Evolutionary conservation across 345 rosid species (phyloP), one percentile per base, ranked within the genome.

Genomic region (Eucalyptus decipiens): DNA sequence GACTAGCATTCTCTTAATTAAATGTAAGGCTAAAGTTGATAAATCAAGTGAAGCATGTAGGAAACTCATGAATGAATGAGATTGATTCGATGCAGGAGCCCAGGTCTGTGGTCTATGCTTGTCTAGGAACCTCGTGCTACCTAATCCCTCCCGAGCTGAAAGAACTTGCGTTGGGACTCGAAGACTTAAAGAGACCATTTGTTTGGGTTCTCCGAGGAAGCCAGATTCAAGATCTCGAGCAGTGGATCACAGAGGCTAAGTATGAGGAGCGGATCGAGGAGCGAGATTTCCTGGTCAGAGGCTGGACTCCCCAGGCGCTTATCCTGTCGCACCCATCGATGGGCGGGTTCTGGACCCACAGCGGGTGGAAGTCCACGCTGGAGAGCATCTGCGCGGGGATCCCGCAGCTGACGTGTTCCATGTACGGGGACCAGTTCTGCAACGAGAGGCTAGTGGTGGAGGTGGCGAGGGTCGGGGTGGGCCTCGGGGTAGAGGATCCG

Each of bases 281-380:
- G 8, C 86, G 91, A 86, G 91, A 91, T 3, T 43, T 92, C 54
- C 9, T 93, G 88, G 81, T 92, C 26, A 40, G 90, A 1, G 95
- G 91, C 17, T 92, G 95, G 93, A 90, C 93, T 9, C 94, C 94
- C 4, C 93, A 93, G 48, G 90, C 92, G 6, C 34, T 89, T 13
- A 91, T 93, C 45, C 51, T 93, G 52, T 91, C 93, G 9, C 94
- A 93, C 83, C 76, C 49, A 1, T 86, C 94, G 52, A 65, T 92
- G 5, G 93, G 93, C 21, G 93, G 89, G 7, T 92, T 93, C 65
- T 49, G 92, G 58, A 92, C 92, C 13, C 94, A 91, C 52, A 90
- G 92, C 30, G 93, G 94, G 6, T 93, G 93, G 93, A 93, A 93
- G 49, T 93, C 93, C 19, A 91, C 90, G 5, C 48, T 89, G 1